phyloP scores from a whole-genome alignment of 345 rosid genomes.

The Sisymbrium altissimum region DNA sequence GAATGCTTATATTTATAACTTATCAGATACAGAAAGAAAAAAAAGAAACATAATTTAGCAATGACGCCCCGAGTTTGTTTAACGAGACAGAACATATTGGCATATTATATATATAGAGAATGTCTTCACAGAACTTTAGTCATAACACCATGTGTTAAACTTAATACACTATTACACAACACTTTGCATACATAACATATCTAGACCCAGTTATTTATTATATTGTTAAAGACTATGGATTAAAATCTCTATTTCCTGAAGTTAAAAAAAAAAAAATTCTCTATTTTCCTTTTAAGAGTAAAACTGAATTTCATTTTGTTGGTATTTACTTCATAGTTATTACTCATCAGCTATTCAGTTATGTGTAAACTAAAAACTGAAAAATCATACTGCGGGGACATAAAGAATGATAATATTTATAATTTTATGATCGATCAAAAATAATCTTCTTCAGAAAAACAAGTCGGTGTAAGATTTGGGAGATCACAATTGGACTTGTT shows the following conservation, averaged over 20 bases:
- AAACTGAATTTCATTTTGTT: background rate
- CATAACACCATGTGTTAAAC: background rate
- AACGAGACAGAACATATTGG: background rate
- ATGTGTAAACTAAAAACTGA: background rate
- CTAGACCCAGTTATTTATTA: no score
- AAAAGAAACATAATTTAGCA: background rate
- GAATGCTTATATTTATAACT: background rate
- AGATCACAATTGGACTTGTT: constrained; percentile 4
- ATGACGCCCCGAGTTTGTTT: background rate
- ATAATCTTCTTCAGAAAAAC: background rate
- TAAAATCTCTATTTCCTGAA: no score
- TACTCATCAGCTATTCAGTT: background rate
- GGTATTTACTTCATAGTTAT: background rate
- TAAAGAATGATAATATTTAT: background rate
- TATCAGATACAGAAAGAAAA: background rate
- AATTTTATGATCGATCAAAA: background rate
- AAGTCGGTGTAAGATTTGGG: constrained; percentile 15
- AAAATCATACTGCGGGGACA: background rate
- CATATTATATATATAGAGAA: background rate
- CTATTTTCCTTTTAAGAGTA: no score
- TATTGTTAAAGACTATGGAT: no score
- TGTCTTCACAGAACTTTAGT: background rate
- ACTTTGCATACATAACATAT: no score
- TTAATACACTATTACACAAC: background rate
- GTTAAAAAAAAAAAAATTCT: no score